Conservation (phyloP, 2,329 filamentous ascomycete species). For the Fusarium temperatum region DNA sequence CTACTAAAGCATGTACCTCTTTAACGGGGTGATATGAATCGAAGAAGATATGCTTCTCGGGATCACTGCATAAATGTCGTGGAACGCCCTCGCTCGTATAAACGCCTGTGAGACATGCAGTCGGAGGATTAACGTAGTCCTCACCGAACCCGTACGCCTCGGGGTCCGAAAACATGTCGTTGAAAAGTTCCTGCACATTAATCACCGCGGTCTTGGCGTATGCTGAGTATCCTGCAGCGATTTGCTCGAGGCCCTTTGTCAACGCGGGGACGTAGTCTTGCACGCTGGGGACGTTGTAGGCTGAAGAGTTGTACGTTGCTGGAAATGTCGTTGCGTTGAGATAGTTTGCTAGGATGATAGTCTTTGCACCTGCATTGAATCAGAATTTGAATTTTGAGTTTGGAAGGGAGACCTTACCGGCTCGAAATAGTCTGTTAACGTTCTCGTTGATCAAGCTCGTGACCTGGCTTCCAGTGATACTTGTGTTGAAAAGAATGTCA, state of each 20-base stretch:
- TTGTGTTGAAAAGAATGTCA: conserved; percentile 27
- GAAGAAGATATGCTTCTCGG: conserved; percentile 17
- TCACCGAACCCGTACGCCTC: not conserved
- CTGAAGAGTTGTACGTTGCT: conserved; percentile 17
- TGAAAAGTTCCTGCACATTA: not conserved
- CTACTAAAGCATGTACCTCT: conserved; percentile 17
- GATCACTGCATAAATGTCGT: conserved; percentile 21
- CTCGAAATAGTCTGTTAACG: conserved; percentile 5
- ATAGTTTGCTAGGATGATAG: conserved; percentile 20
- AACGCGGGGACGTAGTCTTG: not conserved
- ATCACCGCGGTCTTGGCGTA: conserved; percentile 6
- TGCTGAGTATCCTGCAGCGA: conserved; percentile 6
- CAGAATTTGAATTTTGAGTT: rapidly evolving
- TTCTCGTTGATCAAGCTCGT: conserved; percentile 13
- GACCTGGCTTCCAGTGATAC: conserved; percentile 15
- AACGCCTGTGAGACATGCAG: conserved; percentile 13
- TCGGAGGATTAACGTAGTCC: conserved; percentile 20
- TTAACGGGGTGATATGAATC: conserved; percentile 24
- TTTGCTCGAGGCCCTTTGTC: not conserved
- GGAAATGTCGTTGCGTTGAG: conserved; percentile 7
- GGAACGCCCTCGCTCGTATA: conserved; percentile 18
- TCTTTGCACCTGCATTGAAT: not conserved
- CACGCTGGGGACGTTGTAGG: conserved; percentile 7
- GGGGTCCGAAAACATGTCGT: not conserved
- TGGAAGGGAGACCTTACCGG: not conserved